phyloP scores from a whole-genome alignment of 2,329 filamentous ascomycete species.

The Venturia nashicola region DNA sequence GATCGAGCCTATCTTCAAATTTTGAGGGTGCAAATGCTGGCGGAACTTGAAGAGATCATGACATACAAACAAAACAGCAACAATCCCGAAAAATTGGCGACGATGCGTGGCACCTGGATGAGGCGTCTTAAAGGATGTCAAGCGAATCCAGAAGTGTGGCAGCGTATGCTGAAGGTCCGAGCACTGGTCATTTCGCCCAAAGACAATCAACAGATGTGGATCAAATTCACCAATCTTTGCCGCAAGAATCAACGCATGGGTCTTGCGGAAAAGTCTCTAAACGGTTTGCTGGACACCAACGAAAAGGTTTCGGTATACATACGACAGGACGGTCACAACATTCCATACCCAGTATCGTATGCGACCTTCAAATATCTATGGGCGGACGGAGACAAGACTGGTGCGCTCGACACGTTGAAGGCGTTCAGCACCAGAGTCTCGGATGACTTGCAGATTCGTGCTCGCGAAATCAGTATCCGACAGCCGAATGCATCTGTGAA shows the following conservation, averaged over 20 bases:
- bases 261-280: constrained; percentile 87
- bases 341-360: constrained; percentile 75
- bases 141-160: constrained; percentile 96
- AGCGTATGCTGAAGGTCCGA: constrained; percentile 90
- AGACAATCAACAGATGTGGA: constrained; percentile 98
- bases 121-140: constrained; percentile 89
- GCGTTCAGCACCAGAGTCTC: constrained; percentile 49
- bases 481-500: constrained; percentile 19
- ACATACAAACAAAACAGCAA: constrained; percentile 80
- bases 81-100: constrained; percentile 75
- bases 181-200: constrained; percentile 81
- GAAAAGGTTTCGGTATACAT: constrained; percentile 41
- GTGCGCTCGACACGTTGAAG: constrained; percentile 46
- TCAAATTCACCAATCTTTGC: constrained; percentile 97
- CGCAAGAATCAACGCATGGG: constrained; percentile 92
- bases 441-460: constrained; percentile 40
- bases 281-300: constrained; percentile 71
- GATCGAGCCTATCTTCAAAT: constrained; percentile 97
- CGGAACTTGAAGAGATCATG: constrained; percentile 95
- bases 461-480: constrained; percentile 14
- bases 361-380: constrained; percentile 97
- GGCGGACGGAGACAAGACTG: constrained; percentile 62
- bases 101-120: constrained; percentile 92
- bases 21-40: constrained; percentile 96
- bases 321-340: constrained; percentile 27